These are phyloP conservation scores for Podospora australis DNA, from an alignment of 495 filamentous ascomycete genomes.

Conservation along the genomic window DNA sequence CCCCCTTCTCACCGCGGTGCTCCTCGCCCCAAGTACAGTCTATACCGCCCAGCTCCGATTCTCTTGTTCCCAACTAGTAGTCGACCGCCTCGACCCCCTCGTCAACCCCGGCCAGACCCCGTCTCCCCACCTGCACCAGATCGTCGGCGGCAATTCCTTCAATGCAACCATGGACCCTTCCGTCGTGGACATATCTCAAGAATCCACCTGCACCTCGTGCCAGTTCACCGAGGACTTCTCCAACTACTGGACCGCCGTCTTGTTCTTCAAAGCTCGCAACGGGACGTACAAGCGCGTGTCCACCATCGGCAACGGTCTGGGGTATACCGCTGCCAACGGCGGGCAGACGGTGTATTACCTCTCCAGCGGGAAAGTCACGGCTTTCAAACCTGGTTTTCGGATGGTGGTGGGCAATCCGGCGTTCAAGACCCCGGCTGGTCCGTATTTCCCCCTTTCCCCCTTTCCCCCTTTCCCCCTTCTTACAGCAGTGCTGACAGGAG, in stretches of 20 bases:
- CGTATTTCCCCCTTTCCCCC: no score
- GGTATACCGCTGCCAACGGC: constrained; percentile 16
- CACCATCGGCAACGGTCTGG: constrained; percentile 16
- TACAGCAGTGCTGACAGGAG: no score
- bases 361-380: constrained; percentile 31
- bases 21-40: not conserved
- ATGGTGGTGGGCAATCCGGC: constrained; percentile 63
- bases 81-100: constrained; percentile 5
- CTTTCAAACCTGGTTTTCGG: constrained; percentile 52
- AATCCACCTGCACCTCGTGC: constrained; percentile 1
- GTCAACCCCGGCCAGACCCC: constrained; percentile 2
- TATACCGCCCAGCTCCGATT: not conserved
- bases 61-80: constrained; percentile 3
- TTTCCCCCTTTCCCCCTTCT: no score
- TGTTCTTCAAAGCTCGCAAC: constrained; percentile 21
- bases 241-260: constrained; percentile 5
- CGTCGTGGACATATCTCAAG: not conserved
- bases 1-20: not conserved
- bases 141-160: constrained; percentile 2
- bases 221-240: constrained; percentile 6
- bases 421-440: constrained; percentile 21
- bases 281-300: constrained; percentile 33
- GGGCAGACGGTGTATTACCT: constrained; percentile 39
- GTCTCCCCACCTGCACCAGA: constrained; percentile 1
- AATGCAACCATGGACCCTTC: not conserved